Base-by-base conservation (phyloP, 352 stramenopile species). In the Pythium sukuiense region DNA sequence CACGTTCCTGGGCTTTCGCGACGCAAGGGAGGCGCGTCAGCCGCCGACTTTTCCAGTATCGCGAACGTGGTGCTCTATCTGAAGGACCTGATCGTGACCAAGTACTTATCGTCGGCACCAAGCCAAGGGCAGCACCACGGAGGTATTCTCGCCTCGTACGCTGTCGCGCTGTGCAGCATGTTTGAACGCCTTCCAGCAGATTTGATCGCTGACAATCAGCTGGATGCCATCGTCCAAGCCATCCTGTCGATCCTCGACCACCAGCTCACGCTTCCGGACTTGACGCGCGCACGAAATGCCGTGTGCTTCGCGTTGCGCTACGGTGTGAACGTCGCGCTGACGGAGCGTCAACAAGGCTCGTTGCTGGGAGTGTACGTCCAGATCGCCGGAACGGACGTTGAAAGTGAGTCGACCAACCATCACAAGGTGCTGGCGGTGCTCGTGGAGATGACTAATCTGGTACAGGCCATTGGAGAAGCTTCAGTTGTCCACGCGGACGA, bases 251-350 rank as follows among this genome's bases (percentile, higher is more conserved):
- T 93, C 53, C 75, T 96, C 18, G 88, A 96, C 32, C 71, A 90
- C 48, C 72, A 83, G 29, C 89, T 96, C 11, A 79, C 79, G 32
- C 74, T 93, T 26, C 73, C 79, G 45, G 83, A 95, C 45, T 68
- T 93, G 48, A 89, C 87, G 0, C 74, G 88, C n/a, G 85, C 86
- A 1, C 76, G 86, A n/a, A 96, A 93, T 49, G 76, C 83, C 12
- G 79, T 93, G 30, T 79, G 85, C 33, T 95, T 84, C 64, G 85
- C 89, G 12, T 46, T 96, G 61, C 88, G 86, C 45, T 83, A 81
- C 64, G 85, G 86, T 26, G 58, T 93, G 1, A 83, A 77, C 59
- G 61, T 73, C 35, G 80, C 74, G 48, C 62, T 95, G 33, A 82
- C 80, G 12, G 88, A 96, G 53, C 82, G 77, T 1, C 81, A 91